Evolutionary conservation across 176 grass and related monocot genomes (phyloP), one percentile per base, ranked within the genome.

Genomic region (Juncus inflexus): DNA sequence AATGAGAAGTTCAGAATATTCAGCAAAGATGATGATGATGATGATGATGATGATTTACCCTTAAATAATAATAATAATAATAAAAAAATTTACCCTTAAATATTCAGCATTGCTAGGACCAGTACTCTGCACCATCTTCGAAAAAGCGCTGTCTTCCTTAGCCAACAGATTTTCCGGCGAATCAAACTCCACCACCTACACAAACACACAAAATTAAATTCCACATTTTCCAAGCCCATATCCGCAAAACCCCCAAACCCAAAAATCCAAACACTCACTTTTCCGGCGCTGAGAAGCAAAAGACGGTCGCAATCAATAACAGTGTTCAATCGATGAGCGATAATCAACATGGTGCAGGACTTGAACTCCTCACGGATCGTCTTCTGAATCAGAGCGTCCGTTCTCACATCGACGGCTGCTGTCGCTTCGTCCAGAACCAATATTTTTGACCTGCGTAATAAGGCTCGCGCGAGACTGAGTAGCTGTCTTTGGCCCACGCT

Each of bases 351-450:
- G 62, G 94, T 99, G 62, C 94, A 99, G 64, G 82, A 92, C 67
- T 92, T 99, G 75, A 99, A 99, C 71, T 99, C 94, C 69, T 99
- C 94, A 69, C 94, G 73, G 51, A 99, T 99, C 64, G 94, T 99
- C 77, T 89, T 99, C 77, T 92, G 94, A 70, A 99, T 99, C 77
- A 99, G 89, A 73, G 94, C 88, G 86, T 99, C 94, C 37, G 88
- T 99, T 71, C 80, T 79, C 60, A 99, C 88, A 82, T 99, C 94
- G 81, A 99, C 94, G 53, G 88, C 88, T 60, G 94, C 94, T 35
- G 94, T 99, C 4, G 94, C 94, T 77, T 99, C 94, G 74, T 99
- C 94, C 62, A 99, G 88, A 76, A 99, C 94, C 40, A 99, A 87
- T 79, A 99, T 99, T 73, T 99, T 99, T 3, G 85, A 83, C 73